Evolutionary conservation across 2,329 filamentous ascomycete species (phyloP).

Genomic region (Bertia moriformis): DNA sequence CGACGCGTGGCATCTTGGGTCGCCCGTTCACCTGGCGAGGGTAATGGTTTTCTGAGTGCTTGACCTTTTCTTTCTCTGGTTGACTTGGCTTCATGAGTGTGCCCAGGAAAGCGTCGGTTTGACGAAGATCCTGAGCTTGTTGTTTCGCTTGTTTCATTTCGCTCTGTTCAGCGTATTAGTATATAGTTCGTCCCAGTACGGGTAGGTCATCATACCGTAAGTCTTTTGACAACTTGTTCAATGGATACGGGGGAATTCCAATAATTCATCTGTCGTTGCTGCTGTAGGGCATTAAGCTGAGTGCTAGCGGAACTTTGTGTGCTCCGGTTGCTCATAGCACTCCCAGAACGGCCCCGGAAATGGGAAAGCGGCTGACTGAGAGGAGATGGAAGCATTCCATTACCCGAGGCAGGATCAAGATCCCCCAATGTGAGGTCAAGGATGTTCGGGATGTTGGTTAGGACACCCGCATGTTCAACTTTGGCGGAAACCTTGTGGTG

Average conservation of each 20-base stretch:
- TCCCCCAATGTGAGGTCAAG: slow-evolving; percentile 87
- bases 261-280: slow-evolving; percentile 24
- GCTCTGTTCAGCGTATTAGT: slow-evolving; percentile 33
- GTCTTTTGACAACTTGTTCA: slow-evolving; percentile 8
- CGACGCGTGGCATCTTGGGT: slow-evolving; percentile 39
- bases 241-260: slow-evolving; percentile 17
- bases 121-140: slow-evolving; percentile 71
- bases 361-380: slow-evolving; percentile 39
- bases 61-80: slow-evolving; percentile 29
- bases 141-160: slow-evolving; percentile 84
- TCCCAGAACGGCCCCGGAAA: slow-evolving; percentile 55
- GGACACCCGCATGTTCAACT: slow-evolving; percentile 84
- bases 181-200: slow-evolving; percentile 1
- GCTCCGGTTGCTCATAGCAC: slow-evolving; percentile 10
- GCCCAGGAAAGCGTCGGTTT: slow-evolving; percentile 70
- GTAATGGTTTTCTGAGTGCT: slow-evolving; percentile 29
- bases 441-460: slow-evolving; percentile 60
- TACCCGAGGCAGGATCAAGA: slow-evolving; percentile 65
- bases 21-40: slow-evolving; percentile 30
- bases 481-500: slow-evolving; percentile 97
- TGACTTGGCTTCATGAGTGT: slow-evolving; percentile 61
- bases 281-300: slow-evolving; percentile 7
- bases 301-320: slow-evolving; percentile 15
- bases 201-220: slow-evolving; percentile 9
- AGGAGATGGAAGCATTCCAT: slow-evolving; percentile 55